phyloP scores from a whole-genome alignment of 257 asterid species.

The Salvia rosmarinus region DNA sequence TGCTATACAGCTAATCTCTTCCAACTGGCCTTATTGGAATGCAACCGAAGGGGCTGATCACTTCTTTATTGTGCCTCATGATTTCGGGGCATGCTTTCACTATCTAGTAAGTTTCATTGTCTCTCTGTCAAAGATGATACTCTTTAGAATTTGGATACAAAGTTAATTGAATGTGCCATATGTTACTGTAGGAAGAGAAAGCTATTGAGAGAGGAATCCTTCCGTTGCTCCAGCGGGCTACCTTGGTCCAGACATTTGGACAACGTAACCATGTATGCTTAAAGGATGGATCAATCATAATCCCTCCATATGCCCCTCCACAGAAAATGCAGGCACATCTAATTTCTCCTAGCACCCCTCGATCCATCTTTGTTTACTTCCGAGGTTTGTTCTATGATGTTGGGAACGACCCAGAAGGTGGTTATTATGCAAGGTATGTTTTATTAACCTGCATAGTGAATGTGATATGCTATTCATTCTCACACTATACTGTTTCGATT shows the following conservation, averaged over 20 bases:
- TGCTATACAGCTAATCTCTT: conserved; percentile 83
- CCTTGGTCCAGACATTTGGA: conserved; percentile 93
- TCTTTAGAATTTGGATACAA: neutral
- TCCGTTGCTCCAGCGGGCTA: conserved; percentile 73
- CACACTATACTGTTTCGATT: neutral
- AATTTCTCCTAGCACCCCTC: conserved; percentile 82
- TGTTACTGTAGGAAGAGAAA: conserved; percentile 73
- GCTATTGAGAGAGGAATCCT: conserved; percentile 95
- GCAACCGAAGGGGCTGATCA: conserved; percentile 96
- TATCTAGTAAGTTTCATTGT: conserved; percentile 54
- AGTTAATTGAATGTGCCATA: neutral
- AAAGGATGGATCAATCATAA: conserved; percentile 73
- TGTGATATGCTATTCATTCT: neutral
- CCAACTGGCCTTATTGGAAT: conserved; percentile 95
- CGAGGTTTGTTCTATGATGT: conserved; percentile 87
- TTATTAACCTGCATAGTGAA: conserved; percentile 1
- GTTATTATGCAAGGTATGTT: conserved; percentile 80
- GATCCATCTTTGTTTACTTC: conserved; percentile 91
- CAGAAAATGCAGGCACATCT: conserved; percentile 90
- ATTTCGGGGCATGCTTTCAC: conserved; percentile 93
- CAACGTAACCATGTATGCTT: conserved; percentile 87
- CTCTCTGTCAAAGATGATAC: neutral
- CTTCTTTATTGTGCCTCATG: conserved; percentile 86
- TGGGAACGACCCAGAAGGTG: conserved; percentile 89
- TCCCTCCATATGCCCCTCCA: conserved; percentile 95